phyloP scores from a whole-genome alignment of 768 basidiomycete species.

The Cyclocybe aegerita region DNA sequence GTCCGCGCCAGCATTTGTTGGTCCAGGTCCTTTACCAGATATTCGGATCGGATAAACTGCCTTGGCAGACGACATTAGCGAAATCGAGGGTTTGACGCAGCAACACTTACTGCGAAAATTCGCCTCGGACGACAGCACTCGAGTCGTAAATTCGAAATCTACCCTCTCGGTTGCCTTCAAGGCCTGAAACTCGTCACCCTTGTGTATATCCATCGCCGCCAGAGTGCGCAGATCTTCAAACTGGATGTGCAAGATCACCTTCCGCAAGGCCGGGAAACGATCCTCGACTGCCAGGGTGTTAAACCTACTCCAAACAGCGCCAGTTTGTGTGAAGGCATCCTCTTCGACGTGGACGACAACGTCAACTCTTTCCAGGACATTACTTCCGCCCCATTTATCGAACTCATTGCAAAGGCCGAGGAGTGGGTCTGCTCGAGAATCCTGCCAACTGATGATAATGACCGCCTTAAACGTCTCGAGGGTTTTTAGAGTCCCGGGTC shows the following conservation, averaged over 20 bases:
- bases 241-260: not conserved
- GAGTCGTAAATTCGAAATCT: too few species aligned
- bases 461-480: constrained; percentile 2
- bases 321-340: not conserved
- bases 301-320: not conserved
- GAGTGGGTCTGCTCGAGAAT: constrained; percentile 4
- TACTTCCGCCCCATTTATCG: constrained; percentile 4
- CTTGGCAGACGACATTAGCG: too few species aligned
- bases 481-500: constrained; percentile 4
- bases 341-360: constrained; percentile 1
- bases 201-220: too few species aligned
- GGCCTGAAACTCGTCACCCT: too few species aligned
- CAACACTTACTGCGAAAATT: too few species aligned
- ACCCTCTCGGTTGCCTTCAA: too few species aligned
- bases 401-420: constrained; percentile 5
- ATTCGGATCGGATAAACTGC: too few species aligned
- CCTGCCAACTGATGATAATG: constrained; percentile 5
- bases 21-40: too few species aligned
- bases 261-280: constrained; percentile 2
- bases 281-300: not conserved
- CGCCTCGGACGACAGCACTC: too few species aligned
- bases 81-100: too few species aligned
- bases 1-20: too few species aligned
- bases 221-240: not conserved
- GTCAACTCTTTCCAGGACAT: constrained; percentile 3